phyloP scores from a whole-genome alignment of 371 early-diverging fungal species.

The Mortierella sp. region DNA sequence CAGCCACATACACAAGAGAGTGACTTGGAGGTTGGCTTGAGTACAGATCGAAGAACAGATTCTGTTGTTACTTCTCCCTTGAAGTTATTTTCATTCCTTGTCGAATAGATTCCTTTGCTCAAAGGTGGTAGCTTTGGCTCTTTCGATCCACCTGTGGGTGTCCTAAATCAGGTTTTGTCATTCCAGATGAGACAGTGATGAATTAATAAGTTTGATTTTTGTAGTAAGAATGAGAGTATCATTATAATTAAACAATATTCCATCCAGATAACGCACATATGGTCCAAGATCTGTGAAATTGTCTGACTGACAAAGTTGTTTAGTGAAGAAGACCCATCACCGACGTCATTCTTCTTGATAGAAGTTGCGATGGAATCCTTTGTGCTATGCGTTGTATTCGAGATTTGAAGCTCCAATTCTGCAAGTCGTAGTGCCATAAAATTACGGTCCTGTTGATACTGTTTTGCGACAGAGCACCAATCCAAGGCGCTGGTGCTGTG shows the following conservation, averaged over 20 bases:
- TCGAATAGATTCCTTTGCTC: conserved; percentile 18
- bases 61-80: not conserved
- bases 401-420: conserved; percentile 31
- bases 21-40: conserved; percentile 15
- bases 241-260: not conserved
- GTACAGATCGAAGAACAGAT: conserved; percentile 9
- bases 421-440: conserved; percentile 28
- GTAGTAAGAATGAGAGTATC: not conserved
- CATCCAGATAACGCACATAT: conserved; percentile 24
- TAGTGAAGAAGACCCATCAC: not conserved
- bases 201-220: not conserved
- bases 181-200: not conserved
- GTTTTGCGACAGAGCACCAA: conserved; percentile 36
- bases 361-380: not conserved
- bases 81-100: not conserved
- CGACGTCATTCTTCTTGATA: not conserved
- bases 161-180: not conserved
- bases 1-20: conserved; percentile 30
- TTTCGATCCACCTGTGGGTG: conserved; percentile 1
- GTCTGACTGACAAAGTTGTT: conserved; percentile 32
- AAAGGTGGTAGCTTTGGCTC: conserved; percentile 27
- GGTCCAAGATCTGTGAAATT: conserved; percentile 32
- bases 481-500: conserved; percentile 27
- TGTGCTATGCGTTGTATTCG: not conserved
- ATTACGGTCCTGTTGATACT: conserved; percentile 39